Conservation (phyloP, 2,329 filamentous ascomycete genomes). For the Xylariaceae sp. region DNA sequence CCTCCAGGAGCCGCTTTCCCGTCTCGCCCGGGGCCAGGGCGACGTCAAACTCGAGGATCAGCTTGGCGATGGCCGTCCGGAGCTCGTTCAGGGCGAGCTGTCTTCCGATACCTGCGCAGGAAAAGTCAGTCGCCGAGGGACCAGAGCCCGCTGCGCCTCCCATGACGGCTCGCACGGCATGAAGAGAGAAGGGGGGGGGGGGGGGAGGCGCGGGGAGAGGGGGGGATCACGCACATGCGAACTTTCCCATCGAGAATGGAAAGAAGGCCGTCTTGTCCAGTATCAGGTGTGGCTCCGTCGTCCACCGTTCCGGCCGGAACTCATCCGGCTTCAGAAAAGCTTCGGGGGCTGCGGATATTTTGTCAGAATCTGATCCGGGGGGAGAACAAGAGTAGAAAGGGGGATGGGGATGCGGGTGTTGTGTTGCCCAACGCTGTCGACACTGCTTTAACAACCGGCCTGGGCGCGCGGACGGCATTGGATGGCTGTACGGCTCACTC, state of each 20-base stretch:
- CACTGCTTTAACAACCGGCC: no score
- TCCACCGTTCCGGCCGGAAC: conserved; percentile 15
- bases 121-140: no score
- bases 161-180: no score
- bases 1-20: conserved; percentile 8
- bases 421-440: no score
- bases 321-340: conserved; percentile 9
- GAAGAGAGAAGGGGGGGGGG: no score
- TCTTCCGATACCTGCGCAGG: conserved; percentile 12
- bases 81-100: conserved; percentile 12
- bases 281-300: conserved; percentile 7
- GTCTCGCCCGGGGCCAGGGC: conserved; percentile 9
- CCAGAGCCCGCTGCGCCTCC: no score
- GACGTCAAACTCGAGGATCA: conserved; percentile 12
- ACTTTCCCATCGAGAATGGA: conserved; percentile 11
- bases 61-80: conserved; percentile 9
- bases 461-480: neutral
- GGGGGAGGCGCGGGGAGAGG: no score
- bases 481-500: neutral
- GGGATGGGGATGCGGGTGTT: no score
- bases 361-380: no score
- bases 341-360: conserved; percentile 11
- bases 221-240: conserved; percentile 12
- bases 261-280: conserved; percentile 10
- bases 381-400: no score